Evolutionary conservation across 2,329 filamentous ascomycete genomes (phyloP).

Genomic region (Dendrostoma leiphaemia): DNA sequence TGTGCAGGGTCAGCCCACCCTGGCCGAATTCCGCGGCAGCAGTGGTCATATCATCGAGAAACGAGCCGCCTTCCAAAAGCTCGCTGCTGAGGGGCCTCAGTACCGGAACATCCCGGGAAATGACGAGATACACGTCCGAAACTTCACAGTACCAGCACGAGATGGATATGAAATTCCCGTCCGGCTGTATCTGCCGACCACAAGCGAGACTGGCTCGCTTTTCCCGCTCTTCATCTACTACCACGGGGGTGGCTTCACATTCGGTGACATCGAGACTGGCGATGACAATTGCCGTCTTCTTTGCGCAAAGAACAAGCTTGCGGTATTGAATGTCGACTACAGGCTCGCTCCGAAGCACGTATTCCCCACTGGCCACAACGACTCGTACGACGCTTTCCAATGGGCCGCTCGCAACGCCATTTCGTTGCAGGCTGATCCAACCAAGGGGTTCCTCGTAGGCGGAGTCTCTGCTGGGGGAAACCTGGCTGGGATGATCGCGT

Average conservation of each 20-base stretch:
- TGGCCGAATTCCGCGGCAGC: no score
- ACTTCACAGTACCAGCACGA: not conserved
- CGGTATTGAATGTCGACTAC: not conserved
- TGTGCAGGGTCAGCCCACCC: no score
- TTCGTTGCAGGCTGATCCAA: constrained; percentile 37
- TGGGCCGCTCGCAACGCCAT: constrained; percentile 41
- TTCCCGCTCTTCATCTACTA: not conserved
- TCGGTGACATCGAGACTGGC: not conserved
- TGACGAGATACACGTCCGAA: no score
- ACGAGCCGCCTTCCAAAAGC: no score
- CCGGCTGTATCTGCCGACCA: not conserved
- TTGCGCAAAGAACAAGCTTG: not conserved
- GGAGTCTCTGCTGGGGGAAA: constrained; percentile 46
- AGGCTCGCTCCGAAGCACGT: constrained; percentile 43
- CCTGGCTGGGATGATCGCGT: constrained; percentile 35
- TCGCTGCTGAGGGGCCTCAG: no score
- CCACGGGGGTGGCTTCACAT: not conserved
- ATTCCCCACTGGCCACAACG: constrained; percentile 41
- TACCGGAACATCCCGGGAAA: no score
- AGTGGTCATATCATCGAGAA: no score
- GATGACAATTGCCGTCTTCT: not conserved
- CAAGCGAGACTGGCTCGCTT: not conserved
- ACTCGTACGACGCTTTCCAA: constrained; percentile 43
- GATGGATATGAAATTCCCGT: not conserved
- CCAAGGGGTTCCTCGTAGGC: constrained; percentile 46